Evolutionary conservation across 192 early-diverging fungal species (phyloP).

Genomic region (Powellomyces hirtus): DNA sequence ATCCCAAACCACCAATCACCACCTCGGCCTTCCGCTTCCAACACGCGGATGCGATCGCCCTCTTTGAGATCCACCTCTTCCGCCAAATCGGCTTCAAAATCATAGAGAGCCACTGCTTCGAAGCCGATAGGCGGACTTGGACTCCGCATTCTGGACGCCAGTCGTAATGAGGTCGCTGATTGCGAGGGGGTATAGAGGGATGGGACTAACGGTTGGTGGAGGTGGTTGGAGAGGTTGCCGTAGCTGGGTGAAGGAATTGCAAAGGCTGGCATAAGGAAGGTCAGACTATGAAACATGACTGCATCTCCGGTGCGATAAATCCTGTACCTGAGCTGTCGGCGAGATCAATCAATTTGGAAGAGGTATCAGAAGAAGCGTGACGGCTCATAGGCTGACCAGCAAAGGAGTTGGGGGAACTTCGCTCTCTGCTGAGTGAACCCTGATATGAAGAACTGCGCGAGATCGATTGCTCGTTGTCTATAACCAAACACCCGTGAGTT

Average conservation of each 20-base stretch:
- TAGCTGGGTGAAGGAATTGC: neutral
- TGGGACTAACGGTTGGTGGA: neutral
- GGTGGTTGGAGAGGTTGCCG: neutral
- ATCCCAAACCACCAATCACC: constrained; percentile 44
- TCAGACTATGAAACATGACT: no score
- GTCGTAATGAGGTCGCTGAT: neutral
- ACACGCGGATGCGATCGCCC: constrained; percentile 24
- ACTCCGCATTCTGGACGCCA: neutral
- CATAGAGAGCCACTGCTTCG: constrained; percentile 39
- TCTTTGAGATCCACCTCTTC: constrained; percentile 43
- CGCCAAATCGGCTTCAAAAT: constrained; percentile 34
- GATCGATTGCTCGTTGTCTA: no score
- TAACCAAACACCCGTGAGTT: no score
- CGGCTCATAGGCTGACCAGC: no score
- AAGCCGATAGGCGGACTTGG: neutral
- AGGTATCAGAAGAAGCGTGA: no score
- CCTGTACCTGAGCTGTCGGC: no score
- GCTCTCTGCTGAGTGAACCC: no score
- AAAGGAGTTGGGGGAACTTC: no score
- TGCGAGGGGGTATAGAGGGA: neutral
- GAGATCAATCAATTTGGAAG: no score
- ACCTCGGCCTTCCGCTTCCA: constrained; percentile 15
- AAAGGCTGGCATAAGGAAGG: neutral
- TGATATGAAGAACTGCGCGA: no score
- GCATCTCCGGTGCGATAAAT: no score